Percentiles rank a stretch among this genome's conserved stretches.
These are phyloP conservation scores for Fusarium sp. DNA, from an alignment of 2,329 filamentous ascomycete genomes.

Conservation along the genomic window DNA sequence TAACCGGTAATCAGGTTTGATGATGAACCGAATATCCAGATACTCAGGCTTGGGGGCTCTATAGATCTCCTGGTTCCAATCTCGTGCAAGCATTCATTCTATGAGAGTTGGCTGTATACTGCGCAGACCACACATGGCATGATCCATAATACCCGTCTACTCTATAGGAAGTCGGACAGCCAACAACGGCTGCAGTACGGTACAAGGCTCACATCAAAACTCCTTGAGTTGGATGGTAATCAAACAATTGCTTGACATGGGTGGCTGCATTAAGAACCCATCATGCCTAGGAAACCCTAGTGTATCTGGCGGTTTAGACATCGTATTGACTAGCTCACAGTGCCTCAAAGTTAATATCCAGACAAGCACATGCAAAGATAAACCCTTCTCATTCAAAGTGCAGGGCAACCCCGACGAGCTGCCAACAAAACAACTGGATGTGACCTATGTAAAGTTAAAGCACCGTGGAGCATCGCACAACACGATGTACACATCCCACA, in stretches of 20 bases:
- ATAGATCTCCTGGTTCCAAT: background rate
- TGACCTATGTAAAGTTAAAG: constrained; percentile 31
- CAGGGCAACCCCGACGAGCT: constrained; percentile 22
- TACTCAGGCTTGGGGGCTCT: constrained; percentile 3
- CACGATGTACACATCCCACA: constrained; percentile 21
- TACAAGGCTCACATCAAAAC: background rate
- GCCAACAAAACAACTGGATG: constrained; percentile 17
- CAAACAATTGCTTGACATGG: constrained; percentile 9
- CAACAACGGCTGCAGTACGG: constrained; percentile 4
- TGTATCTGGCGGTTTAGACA: constrained; percentile 29
- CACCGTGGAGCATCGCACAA: constrained; percentile 31
- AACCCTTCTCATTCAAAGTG: constrained; percentile 17
- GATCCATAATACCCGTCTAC: background rate
- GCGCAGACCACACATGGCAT: constrained; percentile 1
- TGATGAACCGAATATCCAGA: constrained; percentile 7
- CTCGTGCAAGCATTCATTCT: constrained; percentile 7
- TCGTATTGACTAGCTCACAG: constrained; percentile 22
- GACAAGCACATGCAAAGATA: constrained; percentile 26
- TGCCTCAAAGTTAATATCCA: constrained; percentile 5
- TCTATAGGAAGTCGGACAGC: background rate
- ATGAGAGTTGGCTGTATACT: constrained; percentile 6
- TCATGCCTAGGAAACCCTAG: constrained; percentile 7
- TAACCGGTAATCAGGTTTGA: constrained; percentile 10
- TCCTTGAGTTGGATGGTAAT: background rate
- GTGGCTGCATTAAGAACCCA: background rate